phyloP scores from a whole-genome alignment of 345 rosid genomes.

The Trapa incisa region DNA sequence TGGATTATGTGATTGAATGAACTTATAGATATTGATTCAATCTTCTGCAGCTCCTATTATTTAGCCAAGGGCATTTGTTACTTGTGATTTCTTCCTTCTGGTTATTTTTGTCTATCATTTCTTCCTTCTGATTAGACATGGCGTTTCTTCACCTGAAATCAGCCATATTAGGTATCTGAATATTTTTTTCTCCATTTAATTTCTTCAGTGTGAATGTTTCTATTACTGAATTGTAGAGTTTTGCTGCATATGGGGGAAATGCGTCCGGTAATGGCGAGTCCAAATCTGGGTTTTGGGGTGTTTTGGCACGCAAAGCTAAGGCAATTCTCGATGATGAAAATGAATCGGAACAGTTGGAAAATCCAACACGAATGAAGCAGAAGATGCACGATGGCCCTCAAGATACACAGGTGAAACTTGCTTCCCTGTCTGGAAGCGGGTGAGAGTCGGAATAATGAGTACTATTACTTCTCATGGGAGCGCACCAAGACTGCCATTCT shows the following conservation, averaged over 20 bases:
- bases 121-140: neutral
- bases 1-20: neutral
- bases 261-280: slow-evolving; percentile 21
- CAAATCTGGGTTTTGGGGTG: slow-evolving; percentile 66
- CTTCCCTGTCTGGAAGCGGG: neutral
- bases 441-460: neutral
- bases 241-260: slow-evolving; percentile 49
- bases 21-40: neutral
- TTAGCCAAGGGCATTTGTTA: neutral
- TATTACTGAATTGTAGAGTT: slow-evolving; percentile 25
- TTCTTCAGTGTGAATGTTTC: neutral
- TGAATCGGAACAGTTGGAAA: slow-evolving; percentile 18
- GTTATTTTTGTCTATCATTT: no score
- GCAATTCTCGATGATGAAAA: slow-evolving; percentile 70
- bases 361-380: slow-evolving; percentile 21
- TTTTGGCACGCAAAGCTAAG: slow-evolving; percentile 78
- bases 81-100: neutral
- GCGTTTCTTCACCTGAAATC: neutral
- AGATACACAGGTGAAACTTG: slow-evolving; percentile 27
- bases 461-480: neutral
- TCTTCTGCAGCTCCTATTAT: neutral
- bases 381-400: slow-evolving; percentile 27
- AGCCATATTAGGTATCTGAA: neutral
- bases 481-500: neutral
- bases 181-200: neutral